phyloP scores from a whole-genome alignment of 2,329 filamentous ascomycete genomes.

The Nigrospora oryzae region DNA sequence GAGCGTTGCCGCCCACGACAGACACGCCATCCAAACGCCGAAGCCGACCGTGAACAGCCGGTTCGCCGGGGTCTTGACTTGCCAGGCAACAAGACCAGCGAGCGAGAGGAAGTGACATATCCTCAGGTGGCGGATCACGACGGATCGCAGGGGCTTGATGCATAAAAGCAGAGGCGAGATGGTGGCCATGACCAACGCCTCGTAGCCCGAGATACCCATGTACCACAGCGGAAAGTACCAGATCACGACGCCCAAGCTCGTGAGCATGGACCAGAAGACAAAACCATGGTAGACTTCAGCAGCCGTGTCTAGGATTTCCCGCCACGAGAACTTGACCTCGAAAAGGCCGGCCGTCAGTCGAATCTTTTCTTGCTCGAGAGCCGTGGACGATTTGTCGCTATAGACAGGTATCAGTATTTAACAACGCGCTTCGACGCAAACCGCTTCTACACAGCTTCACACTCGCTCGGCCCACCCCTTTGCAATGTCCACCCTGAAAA shows the following conservation, averaged over 20 bases:
- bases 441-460: constrained; percentile 2
- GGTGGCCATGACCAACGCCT: constrained; percentile 79
- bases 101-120: constrained; percentile 70
- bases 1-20: constrained; percentile 78
- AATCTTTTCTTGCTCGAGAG: constrained; percentile 69
- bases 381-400: constrained; percentile 40
- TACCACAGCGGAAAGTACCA: constrained; percentile 99
- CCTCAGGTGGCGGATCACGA: constrained; percentile 61
- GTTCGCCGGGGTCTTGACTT: constrained; percentile 60
- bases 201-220: constrained; percentile 97
- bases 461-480: constrained; percentile 15
- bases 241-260: constrained; percentile 77
- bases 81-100: constrained; percentile 70
- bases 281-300: constrained; percentile 93
- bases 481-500: too few species aligned
- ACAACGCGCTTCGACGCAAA: too few species aligned
- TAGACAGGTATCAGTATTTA: constrained; percentile 14
- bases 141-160: constrained; percentile 58
- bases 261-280: constrained; percentile 92
- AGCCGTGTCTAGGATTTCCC: constrained; percentile 67
- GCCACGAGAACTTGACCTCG: constrained; percentile 62
- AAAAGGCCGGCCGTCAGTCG: constrained; percentile 65
- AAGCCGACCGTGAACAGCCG: constrained; percentile 78
- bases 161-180: constrained; percentile 73
- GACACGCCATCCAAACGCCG: constrained; percentile 68